Percentiles rank a stretch among this genome's conserved stretches.
Conservation (phyloP, 2,329 filamentous ascomycete species). For the Pleoardoris graminearum region DNA sequence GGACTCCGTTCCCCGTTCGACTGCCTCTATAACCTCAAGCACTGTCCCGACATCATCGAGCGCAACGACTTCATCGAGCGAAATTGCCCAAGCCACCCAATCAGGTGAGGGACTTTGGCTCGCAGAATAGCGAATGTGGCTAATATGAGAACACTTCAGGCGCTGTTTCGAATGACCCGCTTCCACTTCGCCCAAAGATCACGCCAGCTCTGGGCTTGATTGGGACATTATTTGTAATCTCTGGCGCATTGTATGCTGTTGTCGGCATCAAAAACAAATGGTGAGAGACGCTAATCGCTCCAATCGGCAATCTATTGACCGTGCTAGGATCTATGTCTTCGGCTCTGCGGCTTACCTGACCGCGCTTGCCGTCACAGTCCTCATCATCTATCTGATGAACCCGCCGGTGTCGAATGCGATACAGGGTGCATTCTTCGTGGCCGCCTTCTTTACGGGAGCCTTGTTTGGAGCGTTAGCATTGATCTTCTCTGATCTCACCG, state of each 20-base stretch:
- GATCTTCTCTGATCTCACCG: slow-evolving; percentile 81
- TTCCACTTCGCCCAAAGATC: slow-evolving; percentile 74
- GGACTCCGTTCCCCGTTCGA: slow-evolving; percentile 18
- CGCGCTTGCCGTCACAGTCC: slow-evolving; percentile 73
- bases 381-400: slow-evolving; percentile 88
- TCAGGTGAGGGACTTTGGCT: neutral
- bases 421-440: slow-evolving; percentile 86
- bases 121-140: neutral
- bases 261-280: slow-evolving; percentile 81
- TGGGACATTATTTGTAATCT: slow-evolving; percentile 73
- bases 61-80: neutral
- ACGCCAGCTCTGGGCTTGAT: slow-evolving; percentile 82
- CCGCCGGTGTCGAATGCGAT: slow-evolving; percentile 73
- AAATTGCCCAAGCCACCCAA: neutral
- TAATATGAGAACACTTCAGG: neutral
- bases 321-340: slow-evolving; percentile 55
- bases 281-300: slow-evolving; percentile 35
- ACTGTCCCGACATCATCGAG: slow-evolving; percentile 5
- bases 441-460: slow-evolving; percentile 70
- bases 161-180: slow-evolving; percentile 25
- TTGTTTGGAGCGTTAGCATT: slow-evolving; percentile 74
- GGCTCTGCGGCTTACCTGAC: slow-evolving; percentile 76
- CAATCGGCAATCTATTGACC: slow-evolving; percentile 17
- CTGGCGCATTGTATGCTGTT: slow-evolving; percentile 71
- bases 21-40: slow-evolving; percentile 15